phyloP scores from a whole-genome alignment of 139 green algal species.

The Micractinium conductrix region DNA sequence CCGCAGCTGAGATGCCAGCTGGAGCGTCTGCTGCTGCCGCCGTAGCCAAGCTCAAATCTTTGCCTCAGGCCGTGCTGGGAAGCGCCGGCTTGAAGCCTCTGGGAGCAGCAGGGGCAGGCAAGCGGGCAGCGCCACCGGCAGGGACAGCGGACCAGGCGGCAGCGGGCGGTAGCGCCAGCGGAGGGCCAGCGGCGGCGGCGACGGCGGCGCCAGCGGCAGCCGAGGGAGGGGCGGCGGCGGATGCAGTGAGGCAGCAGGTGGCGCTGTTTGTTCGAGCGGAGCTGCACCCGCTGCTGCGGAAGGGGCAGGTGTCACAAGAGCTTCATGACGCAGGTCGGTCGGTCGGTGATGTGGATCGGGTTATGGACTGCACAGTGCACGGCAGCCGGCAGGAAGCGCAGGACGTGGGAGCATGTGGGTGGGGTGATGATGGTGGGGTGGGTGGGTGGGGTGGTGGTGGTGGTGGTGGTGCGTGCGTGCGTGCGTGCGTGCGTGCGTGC shows the following conservation, averaged over 20 bases:
- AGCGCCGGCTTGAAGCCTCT: background rate
- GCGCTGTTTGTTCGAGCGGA: slow-evolving; percentile 5
- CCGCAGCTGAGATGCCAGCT: too few relatives aligned
- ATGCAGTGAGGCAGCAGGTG: slow-evolving; percentile 9
- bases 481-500: background rate
- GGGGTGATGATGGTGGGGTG: too few relatives aligned
- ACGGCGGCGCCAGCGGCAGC: background rate
- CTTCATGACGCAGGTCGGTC: slow-evolving; percentile 1
- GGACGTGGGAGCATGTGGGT: too few relatives aligned
- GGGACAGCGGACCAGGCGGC: background rate
- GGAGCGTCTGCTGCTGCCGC: background rate
- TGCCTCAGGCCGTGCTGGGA: background rate
- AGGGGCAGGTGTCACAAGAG: background rate
- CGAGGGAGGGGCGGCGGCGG: background rate
- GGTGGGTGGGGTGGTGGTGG: background rate
- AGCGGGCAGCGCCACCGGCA: background rate
- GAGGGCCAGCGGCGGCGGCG: background rate
- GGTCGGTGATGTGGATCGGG: background rate
- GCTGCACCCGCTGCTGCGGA: slow-evolving; percentile 22
- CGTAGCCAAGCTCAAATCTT: too few relatives aligned
- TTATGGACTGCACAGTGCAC: background rate
- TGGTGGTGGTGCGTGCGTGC: background rate
- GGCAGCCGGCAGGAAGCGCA: too few relatives aligned
- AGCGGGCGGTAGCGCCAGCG: background rate
- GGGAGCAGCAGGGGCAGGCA: background rate